phyloP scores from a whole-genome alignment of 495 filamentous ascomycete species.

The Aeminium ludgeri region DNA sequence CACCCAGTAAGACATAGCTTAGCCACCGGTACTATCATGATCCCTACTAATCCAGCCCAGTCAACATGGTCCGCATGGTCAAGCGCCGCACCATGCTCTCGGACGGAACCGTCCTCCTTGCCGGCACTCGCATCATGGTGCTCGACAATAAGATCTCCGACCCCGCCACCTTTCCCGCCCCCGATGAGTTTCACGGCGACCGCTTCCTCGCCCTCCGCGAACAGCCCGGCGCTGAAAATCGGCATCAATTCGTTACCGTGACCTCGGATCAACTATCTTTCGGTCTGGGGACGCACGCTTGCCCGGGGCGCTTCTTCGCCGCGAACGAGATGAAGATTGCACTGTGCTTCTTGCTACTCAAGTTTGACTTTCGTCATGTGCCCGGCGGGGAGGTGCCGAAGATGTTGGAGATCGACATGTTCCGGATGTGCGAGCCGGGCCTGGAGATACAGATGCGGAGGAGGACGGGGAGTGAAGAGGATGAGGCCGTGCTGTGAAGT shows the following conservation, averaged over 20 bases:
- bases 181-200: constrained; percentile 35
- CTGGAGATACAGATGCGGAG: constrained; percentile 3
- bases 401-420: constrained; percentile 2
- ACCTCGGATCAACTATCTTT: constrained; percentile 30
- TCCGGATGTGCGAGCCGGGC: constrained; percentile 1
- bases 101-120: constrained; percentile 17
- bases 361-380: constrained; percentile 4
- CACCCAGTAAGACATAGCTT: constrained; percentile 23
- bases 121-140: constrained; percentile 11
- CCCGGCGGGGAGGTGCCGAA: constrained; percentile 1
- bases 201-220: constrained; percentile 35
- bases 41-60: constrained; percentile 1
- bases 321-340: constrained; percentile 33
- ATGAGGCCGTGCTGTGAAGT: neutral
- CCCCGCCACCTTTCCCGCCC: constrained; percentile 16
- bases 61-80: constrained; percentile 14
- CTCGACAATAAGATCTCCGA: neutral
- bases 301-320: constrained; percentile 39
- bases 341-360: constrained; percentile 13
- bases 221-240: constrained; percentile 18
- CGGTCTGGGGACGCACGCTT: constrained; percentile 37
- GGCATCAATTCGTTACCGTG: constrained; percentile 30
- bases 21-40: no score
- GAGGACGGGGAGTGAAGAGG: neutral
- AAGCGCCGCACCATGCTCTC: constrained; percentile 13